Evolutionary conservation across 2,329 filamentous ascomycete species (phyloP).

Genomic region (Alternaria triticina): DNA sequence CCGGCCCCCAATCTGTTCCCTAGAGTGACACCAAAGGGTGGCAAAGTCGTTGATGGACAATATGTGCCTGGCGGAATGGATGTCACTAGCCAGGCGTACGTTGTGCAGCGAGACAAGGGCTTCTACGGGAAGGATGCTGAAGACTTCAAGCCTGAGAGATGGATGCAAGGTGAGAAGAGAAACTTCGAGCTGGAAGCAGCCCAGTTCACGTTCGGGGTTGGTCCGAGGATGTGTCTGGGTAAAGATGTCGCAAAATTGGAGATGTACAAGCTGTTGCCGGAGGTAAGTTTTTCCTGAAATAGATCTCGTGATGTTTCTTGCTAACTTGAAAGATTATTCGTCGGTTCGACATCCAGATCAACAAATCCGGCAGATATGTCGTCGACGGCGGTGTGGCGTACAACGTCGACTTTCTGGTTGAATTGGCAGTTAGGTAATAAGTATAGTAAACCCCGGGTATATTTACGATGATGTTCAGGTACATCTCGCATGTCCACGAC

Average conservation of each 20-base stretch:
- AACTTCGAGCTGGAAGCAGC: constrained; percentile 34
- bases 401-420: constrained; percentile 32
- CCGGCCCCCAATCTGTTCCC: constrained; percentile 61
- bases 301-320: not conserved
- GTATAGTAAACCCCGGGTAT: not conserved
- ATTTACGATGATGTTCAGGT: not conserved
- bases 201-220: constrained; percentile 40
- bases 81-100: constrained; percentile 56
- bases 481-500: not conserved
- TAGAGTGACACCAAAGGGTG: constrained; percentile 44
- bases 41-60: constrained; percentile 49
- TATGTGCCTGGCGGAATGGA: constrained; percentile 53
- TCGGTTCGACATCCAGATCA: constrained; percentile 36
- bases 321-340: constrained; percentile 30
- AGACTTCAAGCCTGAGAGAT: constrained; percentile 51
- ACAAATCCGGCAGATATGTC: constrained; percentile 29
- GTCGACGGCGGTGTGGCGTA: constrained; percentile 42
- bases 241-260: constrained; percentile 43
- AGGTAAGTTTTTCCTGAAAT: constrained; percentile 27
- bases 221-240: constrained; percentile 37
- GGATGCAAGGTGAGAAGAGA: constrained; percentile 41
- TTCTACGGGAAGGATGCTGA: constrained; percentile 53
- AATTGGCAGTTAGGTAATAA: constrained; percentile 2
- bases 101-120: constrained; percentile 53
- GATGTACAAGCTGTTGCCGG: constrained; percentile 41